Evolutionary conservation across 108 stramenopile genomes (phyloP), one percentile per base, ranked within the genome.

Genomic region (Pseudonitzschia pungens): DNA sequence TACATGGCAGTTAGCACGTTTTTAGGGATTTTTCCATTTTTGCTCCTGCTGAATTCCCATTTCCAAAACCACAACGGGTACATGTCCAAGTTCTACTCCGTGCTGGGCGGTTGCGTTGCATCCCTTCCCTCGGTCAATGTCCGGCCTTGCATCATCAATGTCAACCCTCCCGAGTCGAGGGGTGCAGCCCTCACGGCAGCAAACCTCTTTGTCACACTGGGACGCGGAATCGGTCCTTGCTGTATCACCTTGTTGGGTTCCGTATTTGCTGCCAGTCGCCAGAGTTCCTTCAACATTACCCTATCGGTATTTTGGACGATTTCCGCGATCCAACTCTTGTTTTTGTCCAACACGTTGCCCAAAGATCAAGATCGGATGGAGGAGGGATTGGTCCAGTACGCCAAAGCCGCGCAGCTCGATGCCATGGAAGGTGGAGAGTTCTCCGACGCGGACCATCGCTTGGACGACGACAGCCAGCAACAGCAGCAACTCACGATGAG

Each of bases 121-220:
- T 73, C 65, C 41, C 72, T 91, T 56, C 90, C 90, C 14, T 69
- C 74, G 45, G 90, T 91, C 55, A 88, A 85, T 76, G 80, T 86
- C 28, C 79, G 90, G 22, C 90, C 89, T 10, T 88, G 87, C 59
- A 72, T 91, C 62, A 69, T 89, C 54, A 90, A 90, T 64, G 85
- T 86, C 48, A 90, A 90, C 81, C 89, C 89, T 53, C 89, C 89
- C 21, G 89, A 90, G 78, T 83, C 86, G 8, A 58, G 89, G 66
- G 89, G 89, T 53, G 89, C 89, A 8, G 81, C 85, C 28, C 59
- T 90, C 66, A 90, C 89, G 15, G 85, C 89, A 6, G 83, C 83
- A 33, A 90, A 90, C 66, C 53, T 90, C 14, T 70, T 90, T 20
- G 76, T 90, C 11, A 80, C 84, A 24, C 52, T 86, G 29, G 89